Percentiles rank a stretch among this genome's conserved stretches.
phyloP scores from a whole-genome alignment of 2,329 filamentous ascomycete species.

The Zymoseptoria pseudotritici region DNA sequence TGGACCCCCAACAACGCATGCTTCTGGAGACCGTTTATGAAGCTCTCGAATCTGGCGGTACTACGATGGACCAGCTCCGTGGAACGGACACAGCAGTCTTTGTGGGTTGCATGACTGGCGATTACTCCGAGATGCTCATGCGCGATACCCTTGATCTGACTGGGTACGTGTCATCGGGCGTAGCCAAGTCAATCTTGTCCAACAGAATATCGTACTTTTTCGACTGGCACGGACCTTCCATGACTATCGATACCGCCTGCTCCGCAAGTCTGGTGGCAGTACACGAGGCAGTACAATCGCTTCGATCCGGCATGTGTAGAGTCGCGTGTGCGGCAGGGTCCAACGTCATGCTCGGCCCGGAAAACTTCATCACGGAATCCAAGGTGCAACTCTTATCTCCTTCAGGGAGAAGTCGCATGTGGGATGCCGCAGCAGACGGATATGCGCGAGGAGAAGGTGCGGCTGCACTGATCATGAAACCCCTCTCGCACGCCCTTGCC shows the following conservation, averaged over 20 bases:
- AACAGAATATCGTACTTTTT: slow-evolving; percentile 22
- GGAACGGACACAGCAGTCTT: slow-evolving; percentile 16
- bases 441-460: slow-evolving; percentile 50
- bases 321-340: slow-evolving; percentile 16
- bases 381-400: slow-evolving; percentile 19
- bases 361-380: slow-evolving; percentile 9
- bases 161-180: slow-evolving; percentile 19
- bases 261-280: slow-evolving; percentile 35
- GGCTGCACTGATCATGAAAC: slow-evolving; percentile 46
- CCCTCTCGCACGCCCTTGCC: slow-evolving; percentile 39
- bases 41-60: slow-evolving; percentile 16
- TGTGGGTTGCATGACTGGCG: slow-evolving; percentile 19
- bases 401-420: slow-evolving; percentile 25
- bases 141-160: slow-evolving; percentile 14
- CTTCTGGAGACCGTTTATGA: slow-evolving; percentile 20
- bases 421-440: slow-evolving; percentile 38
- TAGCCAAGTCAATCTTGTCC: slow-evolving; percentile 14
- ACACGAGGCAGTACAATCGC: slow-evolving; percentile 27
- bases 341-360: slow-evolving; percentile 22
- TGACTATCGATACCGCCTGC: slow-evolving; percentile 39
- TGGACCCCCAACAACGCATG: slow-evolving; percentile 26
- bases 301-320: slow-evolving; percentile 24
- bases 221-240: slow-evolving; percentile 18
- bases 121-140: slow-evolving; percentile 17
- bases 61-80: slow-evolving; percentile 9